Evolutionary conservation across 352 stramenopile species (phyloP), one percentile per base, ranked within the genome.

Genomic region (Salisapilia sapeloensis): DNA sequence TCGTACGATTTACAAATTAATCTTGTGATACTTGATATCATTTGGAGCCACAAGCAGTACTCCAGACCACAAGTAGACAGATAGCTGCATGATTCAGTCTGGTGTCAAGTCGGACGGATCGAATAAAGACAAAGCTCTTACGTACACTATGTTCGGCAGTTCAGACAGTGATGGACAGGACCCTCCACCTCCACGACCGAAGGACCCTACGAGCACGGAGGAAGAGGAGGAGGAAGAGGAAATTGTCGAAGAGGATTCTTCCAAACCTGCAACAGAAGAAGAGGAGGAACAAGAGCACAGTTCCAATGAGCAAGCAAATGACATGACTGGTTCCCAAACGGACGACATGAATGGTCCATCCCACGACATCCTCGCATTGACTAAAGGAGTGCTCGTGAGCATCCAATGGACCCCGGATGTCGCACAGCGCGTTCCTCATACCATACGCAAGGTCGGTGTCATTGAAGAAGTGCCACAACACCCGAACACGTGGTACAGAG

Each of bases 401-500:
- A 76, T 86, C 17, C 33, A 56, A 11, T 64, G 59, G 41, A 90
- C 67, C 22, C 50, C 71, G 4, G 70, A 90, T 34, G 75, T 90
- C 7, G 75, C 86, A 20, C 70, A 86, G 51, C 70, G 75, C 24
- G 60, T 90, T 28, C 70, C 75, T 10, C 75, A 90, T 33, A 90
- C 74, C 6, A 48, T 75, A 5, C 44, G 62, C 44, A 86, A 90
- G 51, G 44, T 90, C 16, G 75, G 75, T 13, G 46, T 84, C 13
- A 71, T 90, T 19, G 71, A 86, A 35, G 75, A 90, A 22, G 61
- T 77, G 0, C 75, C 75, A 22, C 62, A 69, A 36, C 75, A 90
- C 42, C 75, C 75, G 6, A 90, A 86, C 31, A 90, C 75, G 40
- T 90, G 75, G 75, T 85, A 82, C 39, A 79, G 71, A 39, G 75